These are phyloP conservation scores for Nicotiana sylvestris DNA, from an alignment of 257 asterid genomes.

Conservation along the genomic window DNA sequence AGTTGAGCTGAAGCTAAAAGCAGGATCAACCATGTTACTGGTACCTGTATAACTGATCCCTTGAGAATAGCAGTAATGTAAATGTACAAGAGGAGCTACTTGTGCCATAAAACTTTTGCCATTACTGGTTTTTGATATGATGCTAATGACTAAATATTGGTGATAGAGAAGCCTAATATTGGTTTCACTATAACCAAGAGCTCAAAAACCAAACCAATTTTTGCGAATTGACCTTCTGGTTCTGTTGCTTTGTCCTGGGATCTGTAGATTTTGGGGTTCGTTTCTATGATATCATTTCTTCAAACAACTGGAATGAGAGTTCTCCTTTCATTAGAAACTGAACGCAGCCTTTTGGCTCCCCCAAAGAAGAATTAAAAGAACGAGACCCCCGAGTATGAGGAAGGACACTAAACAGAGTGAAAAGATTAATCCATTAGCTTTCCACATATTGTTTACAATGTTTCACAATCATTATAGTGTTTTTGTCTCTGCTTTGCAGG, in stretches of 20 bases:
- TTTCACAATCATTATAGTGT: neutral
- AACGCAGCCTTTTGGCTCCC: neutral
- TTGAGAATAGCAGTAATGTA: too few relatives aligned
- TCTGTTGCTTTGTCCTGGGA: neutral
- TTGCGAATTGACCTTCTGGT: neutral
- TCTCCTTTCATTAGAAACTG: neutral
- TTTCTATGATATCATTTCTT: neutral
- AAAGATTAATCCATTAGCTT: too few relatives aligned
- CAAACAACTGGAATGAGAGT: neutral
- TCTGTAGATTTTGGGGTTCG: neutral
- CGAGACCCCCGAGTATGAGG: too few relatives aligned
- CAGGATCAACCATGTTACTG: too few relatives aligned
- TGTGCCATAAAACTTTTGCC: too few relatives aligned
- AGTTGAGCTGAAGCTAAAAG: too few relatives aligned
- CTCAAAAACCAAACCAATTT: neutral
- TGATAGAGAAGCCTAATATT: neutral
- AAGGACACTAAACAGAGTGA: too few relatives aligned
- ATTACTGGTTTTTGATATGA: neutral
- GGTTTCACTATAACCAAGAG: neutral
- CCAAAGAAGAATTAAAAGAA: neutral
- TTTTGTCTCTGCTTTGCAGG: conserved; percentile 40
- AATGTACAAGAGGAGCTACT: too few relatives aligned
- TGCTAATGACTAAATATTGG: neutral
- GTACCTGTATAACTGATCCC: too few relatives aligned
- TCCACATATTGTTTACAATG: neutral